Evolutionary conservation across 345 rosid genomes (phyloP), one percentile per base, ranked within the genome.

Genomic region (Chamaenerion angustifolium): DNA sequence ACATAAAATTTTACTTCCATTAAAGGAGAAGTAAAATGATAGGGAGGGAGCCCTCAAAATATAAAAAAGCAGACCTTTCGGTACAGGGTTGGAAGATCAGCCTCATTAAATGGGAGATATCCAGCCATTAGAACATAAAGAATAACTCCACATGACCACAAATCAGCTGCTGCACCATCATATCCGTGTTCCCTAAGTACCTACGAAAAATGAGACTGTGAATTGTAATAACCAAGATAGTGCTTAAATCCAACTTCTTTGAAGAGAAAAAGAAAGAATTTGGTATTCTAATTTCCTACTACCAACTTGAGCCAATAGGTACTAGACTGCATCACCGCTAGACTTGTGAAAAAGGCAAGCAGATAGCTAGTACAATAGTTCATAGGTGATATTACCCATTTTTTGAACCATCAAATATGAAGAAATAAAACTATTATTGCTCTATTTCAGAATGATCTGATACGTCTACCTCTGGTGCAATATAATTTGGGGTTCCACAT

Each of bases 111-210:
- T 35, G 98, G 96, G 56, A 78, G 80, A 76, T 65, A 77, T 18
- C 96, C 98, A 59, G 96, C 96, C 87, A 80, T 72, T 12, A 86
- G 68, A 61, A 90, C 85, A 18, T 68, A 90, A 57, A 90, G 89
- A 62, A 90, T 75, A 18, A 90, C 96, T 46, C 98, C 98, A 43
- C 95, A 92, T 40, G 98, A 92, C 95, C 98, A 92, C 48, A 86
- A 49, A 54, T 86, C 98, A 44, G 98, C 93, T 65, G 82, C 83
- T 43, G 96, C 83, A 44, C 98, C 98, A 62, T 78, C 78, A 63
- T 92, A 92, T 52, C 95, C 96, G 31, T 51, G 73, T 62, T 77
- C 40, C 56, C 82, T 43, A 10, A 82, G 77, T 19, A 82, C 85
- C 92, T 79, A 62, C 37, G 10, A 4, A 31, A 1, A 31, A 31